Evolutionary conservation across 371 early-diverging fungal genomes (phyloP).

Genomic region (Mycotypha africana): DNA sequence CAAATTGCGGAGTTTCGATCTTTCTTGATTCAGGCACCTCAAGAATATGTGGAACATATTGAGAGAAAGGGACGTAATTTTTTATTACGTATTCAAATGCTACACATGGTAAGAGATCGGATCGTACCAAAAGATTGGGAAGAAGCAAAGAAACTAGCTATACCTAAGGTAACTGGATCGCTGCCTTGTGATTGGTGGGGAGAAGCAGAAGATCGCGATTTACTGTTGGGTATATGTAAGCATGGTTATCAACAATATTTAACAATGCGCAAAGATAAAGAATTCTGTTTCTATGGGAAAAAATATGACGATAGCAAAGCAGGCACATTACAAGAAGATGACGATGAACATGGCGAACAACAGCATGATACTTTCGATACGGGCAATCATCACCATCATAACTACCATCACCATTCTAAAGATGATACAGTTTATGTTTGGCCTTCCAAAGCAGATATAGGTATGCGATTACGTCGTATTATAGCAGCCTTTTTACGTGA

Average conservation of each 20-base stretch:
- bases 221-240: conserved; percentile 73
- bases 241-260: conserved; percentile 77
- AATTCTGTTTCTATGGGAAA: conserved; percentile 61
- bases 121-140: conserved; percentile 51
- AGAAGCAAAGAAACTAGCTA: conserved; percentile 32
- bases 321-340: conserved; percentile 13
- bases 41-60: conserved; percentile 71
- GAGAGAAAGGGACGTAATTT: conserved; percentile 68
- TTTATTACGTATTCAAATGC: conserved; percentile 69
- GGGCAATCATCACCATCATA: background rate
- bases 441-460: conserved; percentile 73
- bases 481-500: conserved; percentile 65
- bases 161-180: conserved; percentile 53
- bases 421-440: conserved; percentile 33
- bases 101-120: conserved; percentile 66
- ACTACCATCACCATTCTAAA: background rate
- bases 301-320: conserved; percentile 48
- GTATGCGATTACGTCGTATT: conserved; percentile 67
- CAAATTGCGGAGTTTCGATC: conserved; percentile 58
- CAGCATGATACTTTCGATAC: background rate
- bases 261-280: conserved; percentile 62
- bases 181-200: conserved; percentile 80
- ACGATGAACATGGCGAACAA: background rate
- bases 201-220: conserved; percentile 72
- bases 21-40: conserved; percentile 64